Conservation (phyloP, 352 stramenopile genomes). For the Globisporangium emineosum region DNA sequence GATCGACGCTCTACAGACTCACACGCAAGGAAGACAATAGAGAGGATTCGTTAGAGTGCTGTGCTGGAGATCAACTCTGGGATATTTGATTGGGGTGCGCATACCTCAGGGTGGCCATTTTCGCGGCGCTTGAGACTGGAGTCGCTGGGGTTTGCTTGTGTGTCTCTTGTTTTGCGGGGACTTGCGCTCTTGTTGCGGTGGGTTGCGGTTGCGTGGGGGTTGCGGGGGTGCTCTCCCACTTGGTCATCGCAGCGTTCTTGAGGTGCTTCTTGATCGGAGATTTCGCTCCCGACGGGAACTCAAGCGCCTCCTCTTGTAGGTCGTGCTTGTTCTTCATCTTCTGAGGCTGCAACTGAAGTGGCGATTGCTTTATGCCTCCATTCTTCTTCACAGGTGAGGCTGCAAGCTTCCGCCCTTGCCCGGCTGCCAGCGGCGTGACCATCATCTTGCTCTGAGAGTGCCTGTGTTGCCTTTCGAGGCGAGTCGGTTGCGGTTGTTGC, state of each 20-base stretch:
- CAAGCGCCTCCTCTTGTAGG: background rate
- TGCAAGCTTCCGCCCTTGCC: background rate
- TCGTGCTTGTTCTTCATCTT: conserved; percentile 10
- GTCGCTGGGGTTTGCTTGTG: background rate
- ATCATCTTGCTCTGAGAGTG: conserved; percentile 14
- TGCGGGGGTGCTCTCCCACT: conserved; percentile 5
- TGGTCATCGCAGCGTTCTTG: conserved; percentile 19
- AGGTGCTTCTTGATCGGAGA: conserved; percentile 66
- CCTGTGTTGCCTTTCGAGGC: background rate
- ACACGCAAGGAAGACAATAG: background rate
- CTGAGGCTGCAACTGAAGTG: conserved; percentile 9
- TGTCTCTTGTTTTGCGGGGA: too few species aligned
- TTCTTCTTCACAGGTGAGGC: conserved; percentile 2
- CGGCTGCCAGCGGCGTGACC: conserved; percentile 22
- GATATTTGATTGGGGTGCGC: background rate
- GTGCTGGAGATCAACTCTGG: conserved; percentile 7
- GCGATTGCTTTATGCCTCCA: background rate
- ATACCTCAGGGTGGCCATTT: conserved; percentile 8
- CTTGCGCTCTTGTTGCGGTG: too few species aligned
- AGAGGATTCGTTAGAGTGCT: background rate
- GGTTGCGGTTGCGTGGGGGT: background rate
- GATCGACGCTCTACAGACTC: conserved; percentile 36
- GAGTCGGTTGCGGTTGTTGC: conserved; percentile 1
- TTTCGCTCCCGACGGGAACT: conserved; percentile 15
- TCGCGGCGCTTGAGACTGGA: background rate